These are phyloP conservation scores for Candida bentonensis DNA, from an alignment of 805 yeast species.

Conservation along the genomic window DNA sequence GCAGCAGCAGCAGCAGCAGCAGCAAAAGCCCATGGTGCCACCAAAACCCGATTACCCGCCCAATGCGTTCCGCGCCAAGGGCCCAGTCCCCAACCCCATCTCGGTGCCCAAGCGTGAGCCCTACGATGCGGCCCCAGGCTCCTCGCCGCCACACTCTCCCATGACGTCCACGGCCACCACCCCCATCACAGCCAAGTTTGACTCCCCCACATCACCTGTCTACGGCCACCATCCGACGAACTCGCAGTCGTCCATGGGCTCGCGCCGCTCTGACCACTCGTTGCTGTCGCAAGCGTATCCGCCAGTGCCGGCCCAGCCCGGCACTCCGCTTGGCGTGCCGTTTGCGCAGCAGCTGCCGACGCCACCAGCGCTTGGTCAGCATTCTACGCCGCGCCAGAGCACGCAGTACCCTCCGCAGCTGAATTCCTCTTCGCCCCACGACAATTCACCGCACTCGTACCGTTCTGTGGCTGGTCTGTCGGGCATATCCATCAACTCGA, in stretches of 20 bases:
- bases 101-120: constrained; percentile 1
- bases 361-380: constrained; percentile 3
- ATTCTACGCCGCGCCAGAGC: constrained; percentile 1
- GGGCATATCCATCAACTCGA: constrained; percentile 5
- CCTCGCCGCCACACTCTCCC: constrained; percentile 6
- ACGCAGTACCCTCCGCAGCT: constrained; percentile 5
- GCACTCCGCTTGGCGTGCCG: constrained; percentile 8
- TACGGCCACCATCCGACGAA: constrained; percentile 4
- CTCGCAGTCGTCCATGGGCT: constrained; percentile 3
- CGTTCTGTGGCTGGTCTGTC: constrained; percentile 8
- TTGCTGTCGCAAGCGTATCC: constrained; percentile 5
- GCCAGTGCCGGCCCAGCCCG: constrained; percentile 7
- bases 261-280: constrained; percentile 2
- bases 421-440: constrained; percentile 5
- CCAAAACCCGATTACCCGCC: background rate
- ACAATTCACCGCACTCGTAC: constrained; percentile 4
- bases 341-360: background rate
- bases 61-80: background rate
- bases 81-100: constrained; percentile 7
- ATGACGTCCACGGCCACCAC: constrained; percentile 3
- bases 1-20: constrained; percentile 5
- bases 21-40: constrained; percentile 3
- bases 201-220: constrained; percentile 11
- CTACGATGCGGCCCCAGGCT: background rate
- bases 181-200: constrained; percentile 1